Evolutionary conservation across 2,329 filamentous ascomycete genomes (phyloP), one percentile per base, ranked within the genome.

Genomic region (Thermomyces lanuginosus): DNA sequence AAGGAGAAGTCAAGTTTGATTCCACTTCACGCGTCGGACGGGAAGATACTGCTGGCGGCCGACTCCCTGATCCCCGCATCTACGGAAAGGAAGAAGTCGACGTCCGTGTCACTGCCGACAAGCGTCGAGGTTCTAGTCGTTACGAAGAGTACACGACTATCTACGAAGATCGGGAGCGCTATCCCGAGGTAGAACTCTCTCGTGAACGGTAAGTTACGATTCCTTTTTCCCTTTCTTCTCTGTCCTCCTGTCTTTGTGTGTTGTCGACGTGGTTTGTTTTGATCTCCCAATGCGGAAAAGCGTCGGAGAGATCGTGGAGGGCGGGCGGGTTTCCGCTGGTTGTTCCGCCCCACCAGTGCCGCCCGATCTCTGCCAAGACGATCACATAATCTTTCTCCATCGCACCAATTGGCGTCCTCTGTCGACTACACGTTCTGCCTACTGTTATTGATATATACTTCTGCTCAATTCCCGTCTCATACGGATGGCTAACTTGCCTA

Each of bases 61-160:
- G 15, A 19, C 71, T 73, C 63, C 72, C 71, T 48, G 66, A 64
- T 49, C 64, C 61, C 52, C 63, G 68, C 58, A 60, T 71, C 69
- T 66, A 66, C 62, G 70, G 66, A 63, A 74, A 82, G 65, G 79
- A 91, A 72, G 79, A 92, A 67, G 71, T 91, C 64, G 76, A 78
- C 58, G 72, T 80, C 62, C 72, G 80, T 64, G 72, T 84, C 59
- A 69, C 63, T 27, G 26, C 34, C 58, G 64, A 73, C 63, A 73
- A 66, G 65, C 75, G 73, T 69, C 70, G 76, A 64, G 69, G 66
- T 56, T 64, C 63, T 61, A 63, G 63, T 37, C 51, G 56, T 60
- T 50, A 39, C 28, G 39, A 54, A 60, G 33, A 49, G 56, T n/a
- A n/a, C 36, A 41, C 56, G 29, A 35, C 36, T 27, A 41, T 46